phyloP scores from a whole-genome alignment of 176 grass and related monocot species.

The Tillandsia leiboldiana region DNA sequence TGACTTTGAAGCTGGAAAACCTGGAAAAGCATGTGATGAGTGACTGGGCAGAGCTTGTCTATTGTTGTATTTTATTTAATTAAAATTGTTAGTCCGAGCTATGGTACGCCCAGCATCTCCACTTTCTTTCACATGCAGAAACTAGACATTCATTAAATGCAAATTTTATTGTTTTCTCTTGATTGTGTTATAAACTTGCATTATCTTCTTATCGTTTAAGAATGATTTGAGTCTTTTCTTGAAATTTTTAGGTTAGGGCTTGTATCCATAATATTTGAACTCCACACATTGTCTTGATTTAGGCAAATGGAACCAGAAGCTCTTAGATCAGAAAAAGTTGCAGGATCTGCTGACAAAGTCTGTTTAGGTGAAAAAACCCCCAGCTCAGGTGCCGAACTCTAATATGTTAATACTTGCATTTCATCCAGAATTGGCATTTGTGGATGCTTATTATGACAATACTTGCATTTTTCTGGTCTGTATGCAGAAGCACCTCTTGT shows the following conservation, averaged over 20 bases:
- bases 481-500: not conserved
- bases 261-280: not conserved
- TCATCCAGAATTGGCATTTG: not conserved
- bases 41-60: too few species aligned
- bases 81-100: not conserved
- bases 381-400: not conserved
- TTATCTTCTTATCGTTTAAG: not conserved
- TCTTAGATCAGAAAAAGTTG: not conserved
- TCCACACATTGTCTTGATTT: not conserved
- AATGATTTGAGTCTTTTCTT: not conserved
- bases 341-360: not conserved
- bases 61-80: not conserved
- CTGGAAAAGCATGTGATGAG: too few species aligned
- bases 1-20: too few species aligned
- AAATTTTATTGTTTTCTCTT: not conserved
- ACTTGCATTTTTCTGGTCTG: not conserved
- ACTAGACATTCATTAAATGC: not conserved
- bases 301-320: conserved; percentile 1
- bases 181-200: not conserved
- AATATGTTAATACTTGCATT: not conserved
- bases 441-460: not conserved
- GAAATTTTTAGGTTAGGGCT: not conserved
- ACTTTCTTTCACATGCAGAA: not conserved
- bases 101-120: not conserved
- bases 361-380: not conserved